Percentiles rank a stretch among this genome's conserved stretches.
Evolutionary conservation across 1,139 yeast species (phyloP).

Genomic region (Yamadazyma atmosphaerica): DNA sequence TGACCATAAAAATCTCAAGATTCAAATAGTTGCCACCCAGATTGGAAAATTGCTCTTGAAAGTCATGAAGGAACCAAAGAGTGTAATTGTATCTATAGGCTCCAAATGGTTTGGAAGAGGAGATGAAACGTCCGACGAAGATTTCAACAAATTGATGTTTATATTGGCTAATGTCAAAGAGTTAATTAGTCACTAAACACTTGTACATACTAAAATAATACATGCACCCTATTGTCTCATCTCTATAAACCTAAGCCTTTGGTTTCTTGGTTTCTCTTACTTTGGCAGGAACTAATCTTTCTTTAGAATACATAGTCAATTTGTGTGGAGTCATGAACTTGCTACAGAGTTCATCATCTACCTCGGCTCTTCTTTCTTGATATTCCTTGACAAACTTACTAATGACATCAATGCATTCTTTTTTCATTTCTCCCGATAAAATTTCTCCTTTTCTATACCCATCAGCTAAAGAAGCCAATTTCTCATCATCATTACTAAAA

Average conservation of each 20-base stretch:
- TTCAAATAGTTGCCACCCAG: conserved; percentile 45
- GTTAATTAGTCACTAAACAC: conserved; percentile 11
- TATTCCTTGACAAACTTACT: conserved; percentile 77
- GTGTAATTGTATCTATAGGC: conserved; percentile 39
- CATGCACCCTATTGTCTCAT: too few relatives aligned
- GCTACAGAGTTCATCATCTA: conserved; percentile 66
- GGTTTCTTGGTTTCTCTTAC: conserved; percentile 41
- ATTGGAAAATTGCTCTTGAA: conserved; percentile 37
- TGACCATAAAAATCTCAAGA: conserved; percentile 39
- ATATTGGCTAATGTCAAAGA: conserved; percentile 34
- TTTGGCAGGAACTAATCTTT: conserved; percentile 70
- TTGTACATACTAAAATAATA: background rate
- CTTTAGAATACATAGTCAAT: conserved; percentile 69
- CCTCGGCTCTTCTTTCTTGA: conserved; percentile 72
- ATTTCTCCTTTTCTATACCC: conserved; percentile 80
- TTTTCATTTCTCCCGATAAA: conserved; percentile 92
- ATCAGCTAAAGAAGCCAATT: conserved; percentile 60
- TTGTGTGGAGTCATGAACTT: conserved; percentile 84
- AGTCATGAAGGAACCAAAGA: conserved; percentile 28
- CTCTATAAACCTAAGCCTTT: conserved; percentile 2
- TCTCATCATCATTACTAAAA: conserved; percentile 85
- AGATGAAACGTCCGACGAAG: conserved; percentile 30
- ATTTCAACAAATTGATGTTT: conserved; percentile 45
- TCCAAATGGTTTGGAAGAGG: conserved; percentile 47
- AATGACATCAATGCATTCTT: conserved; percentile 75